These are phyloP conservation scores for Botryotinia calthae DNA, from an alignment of 2,329 filamentous ascomycete species.

Conservation along the genomic window DNA sequence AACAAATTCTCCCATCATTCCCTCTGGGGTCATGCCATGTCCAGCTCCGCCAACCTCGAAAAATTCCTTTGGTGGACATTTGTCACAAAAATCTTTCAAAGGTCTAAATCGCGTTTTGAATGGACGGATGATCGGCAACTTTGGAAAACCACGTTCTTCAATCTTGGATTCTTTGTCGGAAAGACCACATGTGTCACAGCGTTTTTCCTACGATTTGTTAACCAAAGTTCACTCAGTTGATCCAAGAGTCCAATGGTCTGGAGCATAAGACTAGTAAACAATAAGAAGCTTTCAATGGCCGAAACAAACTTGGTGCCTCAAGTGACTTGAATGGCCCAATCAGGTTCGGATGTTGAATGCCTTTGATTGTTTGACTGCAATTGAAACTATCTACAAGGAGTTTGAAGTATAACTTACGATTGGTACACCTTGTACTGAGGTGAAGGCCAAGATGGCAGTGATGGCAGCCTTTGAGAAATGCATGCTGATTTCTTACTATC, in stretches of 20 bases:
- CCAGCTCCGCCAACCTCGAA: neutral
- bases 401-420: neutral
- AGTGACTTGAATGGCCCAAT: neutral
- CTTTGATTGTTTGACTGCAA: neutral
- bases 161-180: neutral
- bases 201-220: neutral
- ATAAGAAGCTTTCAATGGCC: neutral
- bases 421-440: neutral
- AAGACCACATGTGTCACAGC: neutral
- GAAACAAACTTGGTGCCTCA: neutral
- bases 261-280: neutral
- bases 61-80: neutral
- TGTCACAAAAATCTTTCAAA: neutral
- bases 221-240: neutral
- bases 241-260: neutral
- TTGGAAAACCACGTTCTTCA: neutral
- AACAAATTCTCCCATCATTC: neutral
- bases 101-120: neutral
- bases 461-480: neutral
- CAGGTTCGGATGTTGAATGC: neutral
- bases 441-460: neutral
- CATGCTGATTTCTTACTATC: neutral
- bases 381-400: neutral
- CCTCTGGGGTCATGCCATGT: neutral
- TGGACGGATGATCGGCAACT: neutral